These are phyloP conservation scores for Fusarium mexicanum DNA, from an alignment of 2,329 filamentous ascomycete genomes.

Conservation along the genomic window DNA sequence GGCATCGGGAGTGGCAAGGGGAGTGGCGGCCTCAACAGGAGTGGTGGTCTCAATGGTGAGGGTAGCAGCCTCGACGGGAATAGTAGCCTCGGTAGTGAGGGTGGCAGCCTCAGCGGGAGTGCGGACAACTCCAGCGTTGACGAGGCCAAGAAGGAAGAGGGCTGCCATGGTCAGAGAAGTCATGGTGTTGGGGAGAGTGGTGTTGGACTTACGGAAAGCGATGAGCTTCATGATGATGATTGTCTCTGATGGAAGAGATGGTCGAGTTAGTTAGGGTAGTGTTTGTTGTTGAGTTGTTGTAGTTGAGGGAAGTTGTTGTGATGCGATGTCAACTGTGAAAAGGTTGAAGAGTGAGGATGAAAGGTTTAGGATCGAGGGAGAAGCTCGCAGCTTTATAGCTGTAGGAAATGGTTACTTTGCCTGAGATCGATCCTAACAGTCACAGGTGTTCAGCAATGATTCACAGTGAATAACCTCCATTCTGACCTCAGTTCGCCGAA, in stretches of 20 bases:
- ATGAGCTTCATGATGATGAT: background rate
- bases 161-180: background rate
- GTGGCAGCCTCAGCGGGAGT: background rate
- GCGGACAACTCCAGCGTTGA: background rate
- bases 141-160: background rate
- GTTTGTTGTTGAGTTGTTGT: background rate
- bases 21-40: background rate
- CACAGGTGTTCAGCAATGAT: background rate
- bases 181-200: background rate
- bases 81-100: background rate
- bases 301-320: background rate
- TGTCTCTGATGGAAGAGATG: background rate
- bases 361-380: accelerated
- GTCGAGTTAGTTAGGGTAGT: accelerated
- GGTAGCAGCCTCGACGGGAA: background rate
- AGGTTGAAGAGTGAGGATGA: background rate
- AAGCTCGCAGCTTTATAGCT: background rate
- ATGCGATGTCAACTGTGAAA: background rate
- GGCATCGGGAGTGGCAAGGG: background rate
- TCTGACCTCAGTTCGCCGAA: accelerated
- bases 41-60: background rate
- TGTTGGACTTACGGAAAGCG: background rate
- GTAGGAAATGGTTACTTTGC: accelerated
- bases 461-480: background rate
- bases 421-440: accelerated